phyloP scores from a whole-genome alignment of 306 rosid genomes.

The Vigna mungo region DNA sequence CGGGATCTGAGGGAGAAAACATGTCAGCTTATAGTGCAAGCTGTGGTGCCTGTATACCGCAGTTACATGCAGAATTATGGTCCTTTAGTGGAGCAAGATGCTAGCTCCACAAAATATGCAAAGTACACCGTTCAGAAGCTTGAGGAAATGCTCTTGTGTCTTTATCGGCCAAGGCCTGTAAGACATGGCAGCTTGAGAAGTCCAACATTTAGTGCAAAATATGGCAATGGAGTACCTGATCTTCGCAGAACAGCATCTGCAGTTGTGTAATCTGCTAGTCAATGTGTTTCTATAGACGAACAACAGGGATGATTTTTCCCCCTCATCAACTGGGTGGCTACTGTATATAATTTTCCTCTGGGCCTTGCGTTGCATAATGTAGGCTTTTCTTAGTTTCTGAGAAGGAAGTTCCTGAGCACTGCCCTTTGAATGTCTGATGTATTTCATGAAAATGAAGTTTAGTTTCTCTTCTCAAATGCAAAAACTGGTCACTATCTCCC shows the following conservation, averaged over 20 bases:
- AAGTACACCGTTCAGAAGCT: constrained; percentile 86
- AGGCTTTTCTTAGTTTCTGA: constrained; percentile 24
- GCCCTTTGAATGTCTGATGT: constrained; percentile 43
- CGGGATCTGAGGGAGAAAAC: constrained; percentile 91
- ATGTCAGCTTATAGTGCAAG: constrained; percentile 89
- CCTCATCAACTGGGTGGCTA: constrained; percentile 43
- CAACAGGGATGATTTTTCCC: constrained; percentile 17
- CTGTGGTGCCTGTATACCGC: constrained; percentile 94
- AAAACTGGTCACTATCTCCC: constrained; percentile 35
- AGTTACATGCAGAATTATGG: constrained; percentile 99
- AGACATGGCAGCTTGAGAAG: constrained; percentile 82
- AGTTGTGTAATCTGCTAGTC: constrained; percentile 57
- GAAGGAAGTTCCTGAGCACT: constrained; percentile 43
- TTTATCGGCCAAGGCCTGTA: constrained; percentile 79
- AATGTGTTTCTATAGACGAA: constrained; percentile 38
- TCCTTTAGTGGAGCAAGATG: constrained; percentile 96
- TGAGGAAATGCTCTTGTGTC: constrained; percentile 86
- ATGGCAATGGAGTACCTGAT: constrained; percentile 66
- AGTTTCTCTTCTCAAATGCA: constrained; percentile 48
- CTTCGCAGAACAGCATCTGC: constrained; percentile 88
- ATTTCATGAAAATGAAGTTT: constrained; percentile 50
- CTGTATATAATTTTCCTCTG: constrained; percentile 59
- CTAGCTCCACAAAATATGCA: constrained; percentile 80
- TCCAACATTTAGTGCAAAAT: constrained; percentile 73
- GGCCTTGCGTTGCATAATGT: constrained; percentile 44